These are phyloP conservation scores for Dentipellis sp. DNA, from an alignment of 768 basidiomycete genomes.

Conservation along the genomic window DNA sequence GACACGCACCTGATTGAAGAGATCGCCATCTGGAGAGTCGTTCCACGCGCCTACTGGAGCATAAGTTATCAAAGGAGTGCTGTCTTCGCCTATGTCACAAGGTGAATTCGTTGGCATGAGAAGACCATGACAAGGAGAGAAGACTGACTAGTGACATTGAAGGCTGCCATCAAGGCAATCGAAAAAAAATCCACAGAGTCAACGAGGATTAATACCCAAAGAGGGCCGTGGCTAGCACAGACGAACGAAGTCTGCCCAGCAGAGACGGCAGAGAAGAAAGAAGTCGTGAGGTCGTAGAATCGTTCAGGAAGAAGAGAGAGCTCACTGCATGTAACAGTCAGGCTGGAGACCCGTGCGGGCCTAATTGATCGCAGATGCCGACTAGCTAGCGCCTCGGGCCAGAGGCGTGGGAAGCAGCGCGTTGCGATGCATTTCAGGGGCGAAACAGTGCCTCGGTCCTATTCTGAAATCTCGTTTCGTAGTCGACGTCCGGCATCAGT, in stretches of 20 bases:
- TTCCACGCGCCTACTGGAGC: conserved; percentile 40
- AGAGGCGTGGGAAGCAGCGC: no score
- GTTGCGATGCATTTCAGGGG: no score
- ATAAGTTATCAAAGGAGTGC: conserved; percentile 46
- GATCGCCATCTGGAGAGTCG: conserved; percentile 32
- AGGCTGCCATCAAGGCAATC: conserved; percentile 40
- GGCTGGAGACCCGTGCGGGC: no score
- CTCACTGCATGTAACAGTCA: neutral
- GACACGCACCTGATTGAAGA: conserved; percentile 25
- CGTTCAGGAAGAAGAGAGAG: neutral
- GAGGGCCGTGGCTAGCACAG: neutral
- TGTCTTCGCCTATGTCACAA: conserved; percentile 37
- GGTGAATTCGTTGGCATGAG: neutral
- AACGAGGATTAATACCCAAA: conserved; percentile 1
- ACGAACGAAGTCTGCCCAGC: neutral
- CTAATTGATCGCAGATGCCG: no score
- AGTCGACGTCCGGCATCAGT: no score
- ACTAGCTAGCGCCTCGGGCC: no score
- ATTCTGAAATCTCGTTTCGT: neutral
- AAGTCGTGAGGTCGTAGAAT: neutral
- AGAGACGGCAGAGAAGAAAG: neutral
- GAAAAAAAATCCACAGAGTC: conserved; percentile 10
- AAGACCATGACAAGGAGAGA: neutral
- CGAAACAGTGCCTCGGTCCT: neutral
- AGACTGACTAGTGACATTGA: conserved; percentile 31